Evolutionary conservation across 2,329 filamentous ascomycete genomes (phyloP).

Genomic region (Cordyceps tenuipes): DNA sequence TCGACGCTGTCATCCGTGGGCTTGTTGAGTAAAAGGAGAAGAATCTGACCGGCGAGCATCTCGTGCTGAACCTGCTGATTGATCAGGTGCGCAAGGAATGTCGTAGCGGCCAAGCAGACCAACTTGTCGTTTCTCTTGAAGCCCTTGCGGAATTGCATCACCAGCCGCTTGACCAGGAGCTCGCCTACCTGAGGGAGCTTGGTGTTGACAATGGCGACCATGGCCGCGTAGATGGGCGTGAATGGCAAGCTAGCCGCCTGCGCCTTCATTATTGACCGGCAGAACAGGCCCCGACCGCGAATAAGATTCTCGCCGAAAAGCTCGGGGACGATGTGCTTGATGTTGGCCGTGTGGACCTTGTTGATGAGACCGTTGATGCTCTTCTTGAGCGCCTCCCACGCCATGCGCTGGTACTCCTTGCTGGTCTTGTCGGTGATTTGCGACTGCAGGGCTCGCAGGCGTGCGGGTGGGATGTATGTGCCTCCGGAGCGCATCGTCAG

Average conservation of each 20-base stretch:
- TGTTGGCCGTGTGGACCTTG: conserved; percentile 97
- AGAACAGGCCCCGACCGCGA: conserved; percentile 85
- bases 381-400: conserved; percentile 98
- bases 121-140: conserved; percentile 96
- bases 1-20: conserved; percentile 97
- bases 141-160: conserved; percentile 90
- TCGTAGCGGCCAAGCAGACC: conserved; percentile 86
- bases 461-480: conserved; percentile 90
- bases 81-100: conserved; percentile 88
- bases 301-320: conserved; percentile 92
- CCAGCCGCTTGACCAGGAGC: conserved; percentile 72
- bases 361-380: conserved; percentile 98
- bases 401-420: conserved; percentile 98
- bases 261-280: conserved; percentile 95
- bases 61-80: conserved; percentile 96
- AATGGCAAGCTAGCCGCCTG: conserved; percentile 94
- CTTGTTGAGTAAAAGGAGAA: conserved; percentile 86
- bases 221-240: conserved; percentile 90
- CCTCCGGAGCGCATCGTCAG: conserved; percentile 89
- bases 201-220: conserved; percentile 94
- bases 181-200: conserved; percentile 94
- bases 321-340: conserved; percentile 95
- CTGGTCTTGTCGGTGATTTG: conserved; percentile 94
- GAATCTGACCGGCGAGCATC: conserved; percentile 84
- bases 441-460: conserved; percentile 82